Conservation (phyloP, 768 basidiomycete genomes). For the Panaeolus cyanescens region DNA sequence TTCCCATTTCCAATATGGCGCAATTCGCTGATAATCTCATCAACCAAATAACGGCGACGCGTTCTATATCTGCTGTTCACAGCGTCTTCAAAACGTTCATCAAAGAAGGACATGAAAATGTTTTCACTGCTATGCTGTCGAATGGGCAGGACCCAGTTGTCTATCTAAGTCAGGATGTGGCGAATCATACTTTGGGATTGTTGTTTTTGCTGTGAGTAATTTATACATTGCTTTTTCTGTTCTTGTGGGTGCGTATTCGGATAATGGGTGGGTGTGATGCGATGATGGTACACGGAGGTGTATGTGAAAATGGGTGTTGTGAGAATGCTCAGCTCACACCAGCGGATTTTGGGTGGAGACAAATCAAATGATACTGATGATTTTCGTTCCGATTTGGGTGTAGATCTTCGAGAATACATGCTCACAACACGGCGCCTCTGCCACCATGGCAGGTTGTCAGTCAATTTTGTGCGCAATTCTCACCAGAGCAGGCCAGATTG, state of each 20-base stretch:
- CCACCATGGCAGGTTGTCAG: conserved; percentile 46
- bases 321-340: neutral
- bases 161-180: conserved; percentile 46
- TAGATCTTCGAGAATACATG: conserved; percentile 61
- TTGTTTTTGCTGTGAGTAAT: conserved; percentile 76
- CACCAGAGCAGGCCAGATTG: conserved; percentile 60
- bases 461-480: conserved; percentile 64
- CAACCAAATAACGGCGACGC: conserved; percentile 45
- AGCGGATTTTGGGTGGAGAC: too few relatives aligned
- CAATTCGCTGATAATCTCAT: conserved; percentile 14
- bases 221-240: neutral
- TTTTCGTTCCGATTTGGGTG: neutral
- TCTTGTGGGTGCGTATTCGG: neutral
- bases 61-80: conserved; percentile 38
- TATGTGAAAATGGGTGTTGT: neutral
- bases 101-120: conserved; percentile 59
- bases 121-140: conserved; percentile 53
- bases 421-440: conserved; percentile 34
- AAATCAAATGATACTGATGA: too few relatives aligned
- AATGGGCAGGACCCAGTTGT: conserved; percentile 70
- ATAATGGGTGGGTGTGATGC: neutral
- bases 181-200: conserved; percentile 61
- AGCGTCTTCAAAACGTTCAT: conserved; percentile 46
- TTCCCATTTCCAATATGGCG: neutral
- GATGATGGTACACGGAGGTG: neutral